phyloP scores from a whole-genome alignment of 768 basidiomycete genomes.

The Gloeophyllum trabeum region DNA sequence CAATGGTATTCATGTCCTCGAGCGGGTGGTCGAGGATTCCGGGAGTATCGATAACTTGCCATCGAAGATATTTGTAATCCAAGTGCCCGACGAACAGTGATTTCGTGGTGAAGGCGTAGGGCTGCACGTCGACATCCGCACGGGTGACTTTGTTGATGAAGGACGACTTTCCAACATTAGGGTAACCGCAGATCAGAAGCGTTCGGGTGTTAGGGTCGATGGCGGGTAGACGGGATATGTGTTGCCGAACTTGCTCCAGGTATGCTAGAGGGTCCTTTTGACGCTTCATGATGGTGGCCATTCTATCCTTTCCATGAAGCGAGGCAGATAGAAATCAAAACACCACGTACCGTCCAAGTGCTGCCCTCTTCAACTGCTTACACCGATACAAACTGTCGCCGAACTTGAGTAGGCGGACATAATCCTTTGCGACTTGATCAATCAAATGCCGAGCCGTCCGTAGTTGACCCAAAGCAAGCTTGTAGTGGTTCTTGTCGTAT shows the following conservation, averaged over 20 bases:
- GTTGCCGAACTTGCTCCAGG: conserved; percentile 97
- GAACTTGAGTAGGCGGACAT: conserved; percentile 92
- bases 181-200: conserved; percentile 95
- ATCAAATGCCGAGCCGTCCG: conserved; percentile 94
- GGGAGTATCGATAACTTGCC: conserved; percentile 99
- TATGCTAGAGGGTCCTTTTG: conserved; percentile 99
- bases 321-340: background rate
- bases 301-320: conserved; percentile 29
- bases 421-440: conserved; percentile 95
- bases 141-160: conserved; percentile 99
- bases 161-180: conserved; percentile 98
- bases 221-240: conserved; percentile 94
- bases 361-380: conserved; percentile 96
- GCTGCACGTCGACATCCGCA: conserved; percentile 98
- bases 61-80: conserved; percentile 97
- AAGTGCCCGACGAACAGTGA: conserved; percentile 97
- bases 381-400: conserved; percentile 96
- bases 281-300: conserved; percentile 98
- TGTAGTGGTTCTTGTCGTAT: conserved; percentile 99
- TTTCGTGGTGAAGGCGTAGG: conserved; percentile 99
- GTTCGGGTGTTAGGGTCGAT: conserved; percentile 99
- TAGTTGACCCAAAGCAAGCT: conserved; percentile 94
- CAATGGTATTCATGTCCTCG: conserved; percentile 99
- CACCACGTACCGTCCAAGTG: conserved; percentile 78
- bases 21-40: conserved; percentile 96